A percentile compares a stretch with the other conserved stretches of the same genome.
phyloP scores from a whole-genome alignment of 2,329 filamentous ascomycete species.

The Aspergillus pseudonomiae region DNA sequence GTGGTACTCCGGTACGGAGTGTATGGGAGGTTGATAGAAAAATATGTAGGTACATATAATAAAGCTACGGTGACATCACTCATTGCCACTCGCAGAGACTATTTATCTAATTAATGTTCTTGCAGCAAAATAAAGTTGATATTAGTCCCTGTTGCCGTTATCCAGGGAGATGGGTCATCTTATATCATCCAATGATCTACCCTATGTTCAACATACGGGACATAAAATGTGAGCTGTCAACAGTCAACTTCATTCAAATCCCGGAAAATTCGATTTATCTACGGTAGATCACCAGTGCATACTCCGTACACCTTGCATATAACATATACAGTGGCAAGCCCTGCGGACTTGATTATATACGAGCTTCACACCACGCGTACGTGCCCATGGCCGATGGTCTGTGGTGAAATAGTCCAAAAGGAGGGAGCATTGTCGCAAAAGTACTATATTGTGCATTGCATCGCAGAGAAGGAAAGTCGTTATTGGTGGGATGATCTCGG shows the following conservation, averaged over 20 bases:
- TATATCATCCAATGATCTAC: not conserved
- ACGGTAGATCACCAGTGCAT: constrained; percentile 5
- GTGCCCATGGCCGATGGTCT: not conserved
- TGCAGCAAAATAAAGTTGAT: not conserved
- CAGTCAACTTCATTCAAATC: not conserved
- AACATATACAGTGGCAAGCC: constrained; percentile 5
- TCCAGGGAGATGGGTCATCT: not conserved
- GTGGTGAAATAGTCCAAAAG: not conserved
- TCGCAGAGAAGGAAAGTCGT: not conserved
- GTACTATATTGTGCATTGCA: not conserved
- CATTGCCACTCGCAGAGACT: not conserved
- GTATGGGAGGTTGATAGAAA: not conserved
- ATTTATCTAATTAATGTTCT: not conserved
- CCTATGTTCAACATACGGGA: not conserved
- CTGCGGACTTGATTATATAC: not conserved
- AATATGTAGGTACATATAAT: not conserved
- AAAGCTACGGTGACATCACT: not conserved
- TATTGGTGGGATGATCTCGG: not conserved
- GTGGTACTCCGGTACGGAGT: not conserved
- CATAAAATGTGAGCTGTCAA: constrained; percentile 4
- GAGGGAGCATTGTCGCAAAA: not conserved
- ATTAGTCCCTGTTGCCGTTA: not conserved
- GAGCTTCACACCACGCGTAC: not conserved
- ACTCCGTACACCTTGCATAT: constrained; percentile 1
- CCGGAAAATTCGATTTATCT: constrained; percentile 7